Conservation (phyloP, 2,329 filamentous ascomycete species). For the Diaporthe ilicicola region DNA sequence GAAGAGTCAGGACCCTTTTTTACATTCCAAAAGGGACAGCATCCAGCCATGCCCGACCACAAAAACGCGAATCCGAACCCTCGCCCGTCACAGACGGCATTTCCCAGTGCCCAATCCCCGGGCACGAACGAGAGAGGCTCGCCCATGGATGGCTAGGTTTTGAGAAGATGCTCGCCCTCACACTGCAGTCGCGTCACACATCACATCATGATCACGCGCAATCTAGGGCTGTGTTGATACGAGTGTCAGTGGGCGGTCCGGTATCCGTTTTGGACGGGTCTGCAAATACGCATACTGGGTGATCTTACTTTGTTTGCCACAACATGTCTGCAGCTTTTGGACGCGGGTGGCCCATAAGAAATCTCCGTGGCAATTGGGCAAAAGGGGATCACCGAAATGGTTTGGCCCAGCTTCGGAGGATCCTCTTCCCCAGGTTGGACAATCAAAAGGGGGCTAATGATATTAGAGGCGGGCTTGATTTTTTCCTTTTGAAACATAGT, state of each 20-base stretch:
- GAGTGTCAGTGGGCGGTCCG: not conserved
- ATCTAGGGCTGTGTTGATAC: slow-evolving; percentile 16
- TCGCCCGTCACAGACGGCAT: not conserved
- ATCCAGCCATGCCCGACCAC: not conserved
- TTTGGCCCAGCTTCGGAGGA: slow-evolving; percentile 12
- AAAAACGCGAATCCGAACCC: not conserved
- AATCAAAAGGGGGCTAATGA: slow-evolving; percentile 18
- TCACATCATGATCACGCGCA: slow-evolving; percentile 4
- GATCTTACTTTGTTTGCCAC: not conserved
- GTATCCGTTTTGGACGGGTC: not conserved
- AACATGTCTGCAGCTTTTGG: slow-evolving; percentile 1
- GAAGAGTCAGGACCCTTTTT: slow-evolving; percentile 17
- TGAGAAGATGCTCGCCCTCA: not conserved
- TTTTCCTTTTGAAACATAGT: slow-evolving; percentile 19
- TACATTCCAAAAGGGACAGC: not conserved
- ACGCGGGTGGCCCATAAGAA: slow-evolving; percentile 16
- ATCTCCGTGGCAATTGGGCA: slow-evolving; percentile 13
- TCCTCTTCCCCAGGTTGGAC: slow-evolving; percentile 15
- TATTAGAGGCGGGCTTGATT: slow-evolving; percentile 20
- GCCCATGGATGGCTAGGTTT: not conserved
- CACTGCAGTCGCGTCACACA: not conserved
- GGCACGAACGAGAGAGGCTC: not conserved
- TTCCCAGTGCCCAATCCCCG: slow-evolving; percentile 12
- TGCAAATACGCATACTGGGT: not conserved
- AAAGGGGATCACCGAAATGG: slow-evolving; percentile 19